phyloP scores from a whole-genome alignment of 305 asterid genomes.

The Andrographis paniculata region DNA sequence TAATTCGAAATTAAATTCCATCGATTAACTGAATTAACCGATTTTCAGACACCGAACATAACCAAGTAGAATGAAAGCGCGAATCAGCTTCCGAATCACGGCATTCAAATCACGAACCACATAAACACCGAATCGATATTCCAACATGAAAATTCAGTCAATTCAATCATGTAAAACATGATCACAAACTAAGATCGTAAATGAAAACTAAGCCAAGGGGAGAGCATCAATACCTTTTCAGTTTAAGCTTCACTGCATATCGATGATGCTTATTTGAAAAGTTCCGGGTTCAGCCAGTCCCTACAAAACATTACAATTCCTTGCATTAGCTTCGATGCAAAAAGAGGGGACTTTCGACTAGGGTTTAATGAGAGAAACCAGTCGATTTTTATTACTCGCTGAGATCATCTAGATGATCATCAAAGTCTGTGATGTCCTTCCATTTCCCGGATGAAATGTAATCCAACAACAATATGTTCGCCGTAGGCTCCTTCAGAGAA shows the following conservation, averaged over 20 bases:
- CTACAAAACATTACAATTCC: constrained; percentile 17
- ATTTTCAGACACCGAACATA: no score
- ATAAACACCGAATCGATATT: neutral
- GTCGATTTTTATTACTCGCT: constrained; percentile 51
- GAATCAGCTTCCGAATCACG: no score
- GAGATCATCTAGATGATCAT: constrained; percentile 90
- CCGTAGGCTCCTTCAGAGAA: constrained; percentile 67
- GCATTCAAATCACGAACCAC: no score
- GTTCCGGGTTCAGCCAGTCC: constrained; percentile 32
- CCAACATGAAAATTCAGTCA: neutral
- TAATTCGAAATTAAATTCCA: no score
- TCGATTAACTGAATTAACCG: no score
- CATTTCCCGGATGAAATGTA: constrained; percentile 74
- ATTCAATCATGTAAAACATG: neutral
- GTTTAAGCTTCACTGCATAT: constrained; percentile 1
- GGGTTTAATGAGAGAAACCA: neutral
- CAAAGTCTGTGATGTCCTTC: constrained; percentile 68
- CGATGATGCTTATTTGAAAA: constrained; percentile 21
- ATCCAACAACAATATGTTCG: constrained; percentile 64
- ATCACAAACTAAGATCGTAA: neutral
- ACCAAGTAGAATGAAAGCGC: no score
- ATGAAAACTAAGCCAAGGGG: neutral
- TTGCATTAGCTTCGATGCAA: constrained; percentile 2
- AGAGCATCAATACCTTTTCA: neutral
- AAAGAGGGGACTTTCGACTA: neutral